These are phyloP conservation scores for Botryobasidium botryosum DNA, from an alignment of 768 basidiomycete genomes.

Conservation along the genomic window DNA sequence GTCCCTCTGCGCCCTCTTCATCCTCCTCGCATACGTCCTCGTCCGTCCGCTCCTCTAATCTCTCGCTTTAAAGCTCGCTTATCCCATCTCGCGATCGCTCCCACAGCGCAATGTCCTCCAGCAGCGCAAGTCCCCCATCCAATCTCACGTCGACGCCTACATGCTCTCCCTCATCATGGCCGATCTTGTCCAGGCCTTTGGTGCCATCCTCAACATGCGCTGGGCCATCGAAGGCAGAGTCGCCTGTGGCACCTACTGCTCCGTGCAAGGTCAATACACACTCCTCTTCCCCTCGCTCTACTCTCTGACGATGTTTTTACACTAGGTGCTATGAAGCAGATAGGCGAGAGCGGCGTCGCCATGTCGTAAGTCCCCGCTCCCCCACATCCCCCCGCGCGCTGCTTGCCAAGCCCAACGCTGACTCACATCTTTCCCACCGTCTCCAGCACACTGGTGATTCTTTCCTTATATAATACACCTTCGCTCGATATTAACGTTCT, in stretches of 20 bases:
- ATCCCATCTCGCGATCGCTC: background rate
- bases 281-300: background rate
- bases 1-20: slow-evolving; percentile 5
- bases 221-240: slow-evolving; percentile 8
- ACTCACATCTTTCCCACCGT: too few species aligned
- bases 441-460: too few species aligned
- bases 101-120: slow-evolving; percentile 6
- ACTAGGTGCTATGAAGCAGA: slow-evolving; percentile 6
- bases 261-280: slow-evolving; percentile 1
- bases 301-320: background rate
- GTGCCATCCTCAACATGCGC: slow-evolving; percentile 2
- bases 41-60: background rate
- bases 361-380: slow-evolving; percentile 5
- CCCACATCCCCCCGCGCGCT: too few species aligned
- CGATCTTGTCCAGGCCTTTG: slow-evolving; percentile 8
- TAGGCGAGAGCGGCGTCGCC: slow-evolving; percentile 8
- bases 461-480: too few species aligned
- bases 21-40: slow-evolving; percentile 3
- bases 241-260: slow-evolving; percentile 4
- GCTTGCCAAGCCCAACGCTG: too few species aligned
- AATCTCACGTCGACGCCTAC: slow-evolving; percentile 8
- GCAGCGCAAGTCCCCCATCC: slow-evolving; percentile 3
- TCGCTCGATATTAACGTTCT: too few species aligned
- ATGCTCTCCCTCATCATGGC: slow-evolving; percentile 9
- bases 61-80: background rate